Conservation (phyloP, 176 grass and related monocot species). For the Cymbopogon citratus region DNA sequence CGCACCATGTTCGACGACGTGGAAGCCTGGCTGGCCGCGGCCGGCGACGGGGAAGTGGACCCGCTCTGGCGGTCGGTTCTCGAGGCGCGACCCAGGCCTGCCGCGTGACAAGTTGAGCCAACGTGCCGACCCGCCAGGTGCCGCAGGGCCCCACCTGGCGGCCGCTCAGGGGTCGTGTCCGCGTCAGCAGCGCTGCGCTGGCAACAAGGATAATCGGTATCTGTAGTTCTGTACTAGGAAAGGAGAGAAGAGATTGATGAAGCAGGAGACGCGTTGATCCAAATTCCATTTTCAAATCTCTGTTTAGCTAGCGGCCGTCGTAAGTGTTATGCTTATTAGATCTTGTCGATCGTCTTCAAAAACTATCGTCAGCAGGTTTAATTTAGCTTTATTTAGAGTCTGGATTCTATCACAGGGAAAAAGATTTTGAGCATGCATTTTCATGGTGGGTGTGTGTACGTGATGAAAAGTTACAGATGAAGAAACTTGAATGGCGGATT, state of each 20-base stretch:
- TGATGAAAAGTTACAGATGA: neutral
- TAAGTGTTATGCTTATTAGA: neutral
- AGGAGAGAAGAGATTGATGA: neutral
- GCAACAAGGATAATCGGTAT: neutral
- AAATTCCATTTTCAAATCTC: neutral
- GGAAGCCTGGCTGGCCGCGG: constrained; percentile 31
- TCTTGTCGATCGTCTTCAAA: neutral
- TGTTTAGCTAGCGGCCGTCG: neutral
- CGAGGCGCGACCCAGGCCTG: neutral
- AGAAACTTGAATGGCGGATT: neutral
- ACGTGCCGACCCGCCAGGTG: neutral
- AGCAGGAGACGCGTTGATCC: too few species aligned
- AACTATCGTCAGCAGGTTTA: neutral
- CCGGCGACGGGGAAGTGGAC: constrained; percentile 55
- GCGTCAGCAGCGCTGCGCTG: neutral
- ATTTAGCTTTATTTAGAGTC: neutral
- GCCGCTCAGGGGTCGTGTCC: neutral
- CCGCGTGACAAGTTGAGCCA: constrained; percentile 14
- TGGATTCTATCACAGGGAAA: neutral
- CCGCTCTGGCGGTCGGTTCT: constrained; percentile 57
- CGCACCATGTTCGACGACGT: constrained; percentile 41
- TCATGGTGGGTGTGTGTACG: neutral
- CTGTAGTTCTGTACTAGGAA: neutral
- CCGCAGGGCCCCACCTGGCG: neutral
- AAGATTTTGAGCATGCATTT: neutral